Percentiles rank a stretch among this genome's conserved stretches.
Evolutionary conservation across 768 basidiomycete genomes (phyloP).

Genomic region (Candolleomyces aberdarensis): DNA sequence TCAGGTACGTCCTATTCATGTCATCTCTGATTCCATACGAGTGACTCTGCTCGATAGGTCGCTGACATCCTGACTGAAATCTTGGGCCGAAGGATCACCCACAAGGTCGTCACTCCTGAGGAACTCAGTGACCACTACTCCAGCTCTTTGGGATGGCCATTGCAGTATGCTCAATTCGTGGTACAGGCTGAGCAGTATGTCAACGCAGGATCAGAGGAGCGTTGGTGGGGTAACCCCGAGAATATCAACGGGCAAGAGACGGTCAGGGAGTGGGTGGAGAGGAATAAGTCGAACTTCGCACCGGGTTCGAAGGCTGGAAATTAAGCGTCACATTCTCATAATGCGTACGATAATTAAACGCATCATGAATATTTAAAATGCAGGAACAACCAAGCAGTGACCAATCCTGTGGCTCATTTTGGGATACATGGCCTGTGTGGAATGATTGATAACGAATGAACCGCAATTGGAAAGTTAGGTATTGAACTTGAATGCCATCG

Average conservation of each 20-base stretch:
- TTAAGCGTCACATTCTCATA: no score
- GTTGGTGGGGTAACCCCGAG: neutral
- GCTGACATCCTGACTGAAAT: slow-evolving; percentile 16
- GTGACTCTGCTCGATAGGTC: slow-evolving; percentile 10
- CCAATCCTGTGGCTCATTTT: no score
- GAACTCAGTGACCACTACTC: slow-evolving; percentile 2
- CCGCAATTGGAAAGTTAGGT: no score
- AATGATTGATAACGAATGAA: no score
- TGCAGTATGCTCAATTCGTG: neutral
- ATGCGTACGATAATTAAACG: no score
- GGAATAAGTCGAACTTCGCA: slow-evolving; percentile 1
- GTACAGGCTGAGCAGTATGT: neutral
- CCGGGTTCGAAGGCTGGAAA: no score
- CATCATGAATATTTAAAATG: no score
- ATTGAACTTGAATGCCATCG: no score
- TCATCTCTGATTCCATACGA: no score
- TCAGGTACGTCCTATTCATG: slow-evolving; percentile 14
- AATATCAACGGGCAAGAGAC: slow-evolving; percentile 3
- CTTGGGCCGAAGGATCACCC: slow-evolving; percentile 19
- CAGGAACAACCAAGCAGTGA: no score
- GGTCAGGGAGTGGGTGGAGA: slow-evolving; percentile 9
- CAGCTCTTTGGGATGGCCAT: neutral
- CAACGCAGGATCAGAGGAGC: neutral
- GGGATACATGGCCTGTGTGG: no score
- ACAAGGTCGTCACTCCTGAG: slow-evolving; percentile 10